These are phyloP conservation scores for Vickermania spadyakhi DNA, from an alignment of 208 protist species.

Conservation along the genomic window DNA sequence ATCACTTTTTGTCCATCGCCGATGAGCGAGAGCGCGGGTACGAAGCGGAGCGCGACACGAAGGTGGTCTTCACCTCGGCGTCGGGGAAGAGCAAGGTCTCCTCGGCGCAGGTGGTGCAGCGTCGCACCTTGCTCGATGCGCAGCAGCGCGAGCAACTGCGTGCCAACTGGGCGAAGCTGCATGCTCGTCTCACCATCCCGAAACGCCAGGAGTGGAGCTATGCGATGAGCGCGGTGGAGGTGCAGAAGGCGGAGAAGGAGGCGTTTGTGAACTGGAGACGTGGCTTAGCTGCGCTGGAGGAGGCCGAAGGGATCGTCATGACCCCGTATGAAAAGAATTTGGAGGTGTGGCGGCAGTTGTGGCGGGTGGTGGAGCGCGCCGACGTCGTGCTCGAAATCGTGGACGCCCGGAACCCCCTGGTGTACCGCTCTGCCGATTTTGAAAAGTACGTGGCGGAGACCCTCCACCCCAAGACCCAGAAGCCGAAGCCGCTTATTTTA, in stretches of 20 bases:
- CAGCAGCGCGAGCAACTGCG: constrained; percentile 7
- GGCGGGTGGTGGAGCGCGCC: constrained; percentile 96
- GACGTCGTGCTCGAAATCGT: constrained; percentile 94
- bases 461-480: constrained; percentile 33
- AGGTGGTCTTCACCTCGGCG: constrained; percentile 49
- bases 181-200: constrained; percentile 75
- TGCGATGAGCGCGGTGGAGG: constrained; percentile 39
- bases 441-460: constrained; percentile 60
- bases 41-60: constrained; percentile 68
- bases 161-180: constrained; percentile 70
- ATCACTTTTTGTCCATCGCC: constrained; percentile 80
- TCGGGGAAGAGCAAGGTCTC: constrained; percentile 54
- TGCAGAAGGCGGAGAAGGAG: constrained; percentile 63
- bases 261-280: constrained; percentile 91
- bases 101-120: constrained; percentile 6
- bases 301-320: constrained; percentile 89
- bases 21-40: constrained; percentile 82
- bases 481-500: constrained; percentile 86
- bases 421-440: constrained; percentile 89
- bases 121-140: constrained; percentile 49
- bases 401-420: constrained; percentile 96
- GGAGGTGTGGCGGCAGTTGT: constrained; percentile 99
- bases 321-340: constrained; percentile 99
- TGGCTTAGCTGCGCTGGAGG: constrained; percentile 83
- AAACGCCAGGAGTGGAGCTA: constrained; percentile 76